Percentiles rank a stretch among this genome's conserved stretches.
phyloP scores from a whole-genome alignment of 2,329 filamentous ascomycete species.

The Neonectria sp. region DNA sequence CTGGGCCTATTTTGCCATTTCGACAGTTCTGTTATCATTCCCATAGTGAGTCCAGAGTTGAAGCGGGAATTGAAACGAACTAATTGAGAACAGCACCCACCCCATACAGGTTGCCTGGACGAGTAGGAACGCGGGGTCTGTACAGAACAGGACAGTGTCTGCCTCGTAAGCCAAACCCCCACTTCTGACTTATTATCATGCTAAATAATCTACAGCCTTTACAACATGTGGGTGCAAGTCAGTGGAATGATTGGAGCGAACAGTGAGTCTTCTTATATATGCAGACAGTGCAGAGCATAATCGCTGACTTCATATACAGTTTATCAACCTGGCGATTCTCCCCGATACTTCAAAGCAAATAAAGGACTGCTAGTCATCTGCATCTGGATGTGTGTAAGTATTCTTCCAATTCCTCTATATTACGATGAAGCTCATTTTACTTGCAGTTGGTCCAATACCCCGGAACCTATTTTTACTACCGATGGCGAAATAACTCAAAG shows the following conservation, averaged over 20 bases:
- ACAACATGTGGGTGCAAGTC: conserved; percentile 64
- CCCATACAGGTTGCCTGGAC: conserved; percentile 73
- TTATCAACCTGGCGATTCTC: conserved; percentile 54
- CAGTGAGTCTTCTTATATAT: conserved; percentile 42
- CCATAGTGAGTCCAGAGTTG: conserved; percentile 62
- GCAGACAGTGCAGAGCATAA: not conserved
- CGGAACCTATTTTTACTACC: conserved; percentile 56
- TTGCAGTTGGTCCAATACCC: conserved; percentile 55
- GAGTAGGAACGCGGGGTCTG: conserved; percentile 70
- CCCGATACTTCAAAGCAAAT: conserved; percentile 57
- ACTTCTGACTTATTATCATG: not conserved
- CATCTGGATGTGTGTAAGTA: conserved; percentile 58
- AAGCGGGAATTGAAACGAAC: not conserved
- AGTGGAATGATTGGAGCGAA: conserved; percentile 58
- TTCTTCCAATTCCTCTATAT: not conserved
- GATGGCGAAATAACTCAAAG: conserved; percentile 55
- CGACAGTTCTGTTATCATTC: conserved; percentile 64
- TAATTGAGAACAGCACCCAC: conserved; percentile 54
- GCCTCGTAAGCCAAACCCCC: conserved; percentile 48
- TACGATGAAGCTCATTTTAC: not conserved
- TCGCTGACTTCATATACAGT: conserved; percentile 38
- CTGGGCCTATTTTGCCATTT: conserved; percentile 66
- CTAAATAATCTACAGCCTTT: conserved; percentile 59
- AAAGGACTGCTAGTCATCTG: conserved; percentile 55
- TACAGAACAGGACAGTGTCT: conserved; percentile 70